Evolutionary conservation across 1,139 yeast genomes (phyloP).

Genomic region (Pichiaceae sp.): DNA sequence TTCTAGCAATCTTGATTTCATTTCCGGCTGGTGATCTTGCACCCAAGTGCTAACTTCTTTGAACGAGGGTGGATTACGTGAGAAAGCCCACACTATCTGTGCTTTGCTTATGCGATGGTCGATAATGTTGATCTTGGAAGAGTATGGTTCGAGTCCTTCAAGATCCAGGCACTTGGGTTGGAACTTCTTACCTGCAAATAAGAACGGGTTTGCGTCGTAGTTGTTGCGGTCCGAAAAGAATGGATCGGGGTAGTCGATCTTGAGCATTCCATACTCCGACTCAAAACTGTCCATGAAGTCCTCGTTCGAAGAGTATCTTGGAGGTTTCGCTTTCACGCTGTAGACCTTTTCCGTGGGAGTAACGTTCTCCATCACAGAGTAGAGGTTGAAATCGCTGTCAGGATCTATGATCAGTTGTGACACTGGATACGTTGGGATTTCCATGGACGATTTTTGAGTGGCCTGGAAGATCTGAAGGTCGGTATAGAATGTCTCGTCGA

Average conservation of each 20-base stretch:
- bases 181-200: constrained; percentile 62
- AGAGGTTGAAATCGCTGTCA: not conserved
- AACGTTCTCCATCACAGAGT: constrained; percentile 3
- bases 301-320: constrained; percentile 9
- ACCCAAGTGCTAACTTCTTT: constrained; percentile 27
- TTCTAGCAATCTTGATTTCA: constrained; percentile 19
- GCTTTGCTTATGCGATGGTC: not conserved
- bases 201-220: constrained; percentile 44
- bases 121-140: constrained; percentile 3
- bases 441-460: constrained; percentile 1
- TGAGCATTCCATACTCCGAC: constrained; percentile 33
- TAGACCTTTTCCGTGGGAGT: constrained; percentile 1
- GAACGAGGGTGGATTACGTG: constrained; percentile 32
- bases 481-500: not conserved
- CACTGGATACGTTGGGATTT: not conserved
- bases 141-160: constrained; percentile 8
- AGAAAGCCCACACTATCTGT: constrained; percentile 28
- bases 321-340: constrained; percentile 7
- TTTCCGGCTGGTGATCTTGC: not conserved
- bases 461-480: constrained; percentile 3
- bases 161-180: constrained; percentile 26
- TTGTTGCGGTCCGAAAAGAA: constrained; percentile 47
- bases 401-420: constrained; percentile 1
- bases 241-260: constrained; percentile 54
- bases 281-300: constrained; percentile 17